A percentile compares a stretch with the other conserved stretches of the same genome.
Conservation (phyloP, 345 rosid genomes). For the Murraya koenigii region DNA sequence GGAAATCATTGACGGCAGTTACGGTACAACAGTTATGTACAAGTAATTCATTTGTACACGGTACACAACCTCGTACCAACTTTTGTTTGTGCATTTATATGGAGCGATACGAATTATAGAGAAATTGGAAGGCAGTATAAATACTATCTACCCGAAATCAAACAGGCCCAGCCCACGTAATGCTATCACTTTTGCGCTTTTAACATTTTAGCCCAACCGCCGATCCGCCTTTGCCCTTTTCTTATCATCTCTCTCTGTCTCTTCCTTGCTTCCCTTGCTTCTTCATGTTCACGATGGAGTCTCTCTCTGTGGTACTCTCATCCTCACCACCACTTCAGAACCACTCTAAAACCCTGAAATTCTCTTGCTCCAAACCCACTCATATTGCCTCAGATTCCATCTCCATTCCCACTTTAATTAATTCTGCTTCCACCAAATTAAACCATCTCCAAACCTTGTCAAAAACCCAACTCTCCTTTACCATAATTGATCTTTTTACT, state of each 20-base stretch:
- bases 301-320: slow-evolving; percentile 35
- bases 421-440: not conserved
- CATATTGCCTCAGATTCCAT: not conserved
- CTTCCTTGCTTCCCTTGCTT: not conserved
- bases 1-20: not conserved
- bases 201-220: not conserved
- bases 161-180: slow-evolving; percentile 4
- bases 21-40: not conserved
- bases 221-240: not conserved
- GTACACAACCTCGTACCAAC: not conserved
- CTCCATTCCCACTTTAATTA: not conserved
- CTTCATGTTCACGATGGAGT: slow-evolving; percentile 32
- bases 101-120: not conserved
- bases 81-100: not conserved
- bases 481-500: slow-evolving; percentile 36
- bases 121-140: not conserved
- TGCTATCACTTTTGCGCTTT: not conserved
- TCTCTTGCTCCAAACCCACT: slow-evolving; percentile 10
- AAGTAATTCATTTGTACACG: not conserved
- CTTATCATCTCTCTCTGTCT: slow-evolving; percentile 15
- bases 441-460: slow-evolving; percentile 9
- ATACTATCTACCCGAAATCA: not conserved
- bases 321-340: slow-evolving; percentile 38
- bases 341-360: slow-evolving; percentile 30
- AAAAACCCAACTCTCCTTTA: slow-evolving; percentile 38